These are phyloP conservation scores for Pythium vanterpoolii DNA, from an alignment of 352 stramenopile species.

Conservation along the genomic window DNA sequence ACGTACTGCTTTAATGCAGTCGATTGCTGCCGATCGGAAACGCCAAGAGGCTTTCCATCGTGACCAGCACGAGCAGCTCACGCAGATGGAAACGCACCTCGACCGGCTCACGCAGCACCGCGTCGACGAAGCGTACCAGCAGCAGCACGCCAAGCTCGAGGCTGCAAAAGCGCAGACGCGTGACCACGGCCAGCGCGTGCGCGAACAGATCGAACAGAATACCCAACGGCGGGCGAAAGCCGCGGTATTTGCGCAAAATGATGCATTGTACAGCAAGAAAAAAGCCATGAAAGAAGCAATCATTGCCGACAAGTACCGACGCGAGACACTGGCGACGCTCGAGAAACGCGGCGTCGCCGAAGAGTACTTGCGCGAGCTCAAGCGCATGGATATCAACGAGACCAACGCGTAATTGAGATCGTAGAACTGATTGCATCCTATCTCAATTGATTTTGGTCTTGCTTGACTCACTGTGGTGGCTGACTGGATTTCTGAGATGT, in stretches of 20 bases:
- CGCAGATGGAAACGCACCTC: constrained; percentile 38
- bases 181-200: constrained; percentile 34
- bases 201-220: constrained; percentile 63
- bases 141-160: constrained; percentile 28
- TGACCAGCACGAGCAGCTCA: constrained; percentile 38
- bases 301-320: constrained; percentile 69
- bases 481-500: too few species aligned
- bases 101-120: constrained; percentile 39
- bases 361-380: constrained; percentile 65
- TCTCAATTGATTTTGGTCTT: too few species aligned
- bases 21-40: constrained; percentile 51
- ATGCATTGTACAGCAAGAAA: constrained; percentile 69
- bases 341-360: constrained; percentile 65
- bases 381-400: constrained; percentile 61
- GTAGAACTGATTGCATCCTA: too few species aligned
- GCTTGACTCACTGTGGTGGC: too few species aligned
- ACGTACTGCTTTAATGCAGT: constrained; percentile 40
- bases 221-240: constrained; percentile 44
- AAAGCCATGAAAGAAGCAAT: constrained; percentile 71
- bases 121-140: constrained; percentile 42
- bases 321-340: constrained; percentile 53
- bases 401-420: constrained; percentile 38
- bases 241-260: constrained; percentile 65
- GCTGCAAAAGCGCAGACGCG: constrained; percentile 33
- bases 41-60: constrained; percentile 50